phyloP scores from a whole-genome alignment of 140 eudicot species.

The Anethum foeniculum region DNA sequence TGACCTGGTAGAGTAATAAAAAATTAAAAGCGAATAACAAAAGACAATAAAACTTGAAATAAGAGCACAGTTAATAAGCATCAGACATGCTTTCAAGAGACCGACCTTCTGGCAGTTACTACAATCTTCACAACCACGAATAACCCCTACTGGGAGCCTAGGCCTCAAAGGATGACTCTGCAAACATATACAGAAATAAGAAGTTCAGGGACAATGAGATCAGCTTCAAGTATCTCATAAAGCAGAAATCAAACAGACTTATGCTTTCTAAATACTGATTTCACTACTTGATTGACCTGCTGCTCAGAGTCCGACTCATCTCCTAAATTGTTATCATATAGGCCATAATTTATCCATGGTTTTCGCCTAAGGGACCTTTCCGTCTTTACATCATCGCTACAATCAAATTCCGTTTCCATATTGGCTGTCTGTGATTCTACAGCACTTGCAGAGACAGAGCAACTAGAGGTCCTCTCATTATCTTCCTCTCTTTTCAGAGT shows the following conservation, averaged over 20 bases:
- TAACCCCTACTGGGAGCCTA: conserved; percentile 65
- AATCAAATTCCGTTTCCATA: conserved; percentile 29
- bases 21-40: not conserved
- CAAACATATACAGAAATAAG: conserved; percentile 4
- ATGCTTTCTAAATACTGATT: not conserved
- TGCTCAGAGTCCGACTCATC: conserved; percentile 60
- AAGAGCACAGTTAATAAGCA: not conserved
- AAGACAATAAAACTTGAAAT: not conserved
- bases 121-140: conserved; percentile 87
- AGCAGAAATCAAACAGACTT: not conserved
- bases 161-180: conserved; percentile 39
- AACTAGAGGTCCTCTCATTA: conserved; percentile 25
- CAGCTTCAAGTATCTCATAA: not conserved
- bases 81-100: not conserved
- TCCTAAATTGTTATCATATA: conserved; percentile 46
- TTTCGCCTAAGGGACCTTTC: conserved; percentile 46
- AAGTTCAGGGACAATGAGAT: not conserved
- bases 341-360: conserved; percentile 44
- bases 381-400: conserved; percentile 28
- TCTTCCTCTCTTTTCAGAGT: conserved; percentile 44
- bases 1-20: conserved; percentile 41
- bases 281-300: conserved; percentile 35
- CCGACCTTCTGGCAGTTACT: conserved; percentile 80
- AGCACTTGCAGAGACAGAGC: conserved; percentile 34
- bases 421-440: conserved; percentile 29